Conservation (phyloP, 768 basidiomycete genomes). For the Hydnomerulius pinastri region DNA sequence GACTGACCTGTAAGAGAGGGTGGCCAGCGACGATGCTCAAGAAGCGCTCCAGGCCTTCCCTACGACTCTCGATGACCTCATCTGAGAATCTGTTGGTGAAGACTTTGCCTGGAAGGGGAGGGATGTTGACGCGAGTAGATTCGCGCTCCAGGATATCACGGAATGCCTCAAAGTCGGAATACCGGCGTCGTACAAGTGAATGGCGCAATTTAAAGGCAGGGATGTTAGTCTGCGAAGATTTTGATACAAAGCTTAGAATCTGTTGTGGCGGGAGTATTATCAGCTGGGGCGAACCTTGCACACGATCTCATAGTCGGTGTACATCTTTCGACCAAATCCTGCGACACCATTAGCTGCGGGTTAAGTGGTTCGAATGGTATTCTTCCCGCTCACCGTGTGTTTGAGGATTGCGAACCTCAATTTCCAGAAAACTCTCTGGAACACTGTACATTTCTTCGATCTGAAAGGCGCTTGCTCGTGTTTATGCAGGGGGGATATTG, state of each 20-base stretch:
- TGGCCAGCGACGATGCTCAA: constrained; percentile 96
- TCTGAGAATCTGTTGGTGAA: constrained; percentile 99
- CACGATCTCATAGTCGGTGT: constrained; percentile 98
- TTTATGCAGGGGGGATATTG: constrained; percentile 26
- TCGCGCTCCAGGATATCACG: constrained; percentile 97
- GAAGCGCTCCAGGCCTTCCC: constrained; percentile 95
- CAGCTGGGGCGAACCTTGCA: constrained; percentile 67
- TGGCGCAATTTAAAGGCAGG: constrained; percentile 98
- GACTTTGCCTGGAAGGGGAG: constrained; percentile 94
- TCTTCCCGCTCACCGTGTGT: constrained; percentile 70
- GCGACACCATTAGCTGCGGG: constrained; percentile 1
- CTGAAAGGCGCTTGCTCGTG: constrained; percentile 46
- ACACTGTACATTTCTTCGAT: constrained; percentile 99
- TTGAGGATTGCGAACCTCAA: constrained; percentile 95
- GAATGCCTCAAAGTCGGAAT: constrained; percentile 96
- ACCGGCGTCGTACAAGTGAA: constrained; percentile 84
- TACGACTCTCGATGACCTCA: constrained; percentile 89
- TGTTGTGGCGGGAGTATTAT: neutral
- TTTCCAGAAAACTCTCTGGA: constrained; percentile 95
- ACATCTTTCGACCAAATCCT: constrained; percentile 99
- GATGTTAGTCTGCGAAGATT: constrained; percentile 81
- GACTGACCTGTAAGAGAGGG: constrained; percentile 85
- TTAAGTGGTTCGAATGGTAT: neutral
- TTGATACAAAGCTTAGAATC: neutral
- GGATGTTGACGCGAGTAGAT: constrained; percentile 96